Percentiles rank a stretch among this genome's conserved stretches.
phyloP scores from a whole-genome alignment of 495 filamentous ascomycete species.

The Choiromyces venosus region DNA sequence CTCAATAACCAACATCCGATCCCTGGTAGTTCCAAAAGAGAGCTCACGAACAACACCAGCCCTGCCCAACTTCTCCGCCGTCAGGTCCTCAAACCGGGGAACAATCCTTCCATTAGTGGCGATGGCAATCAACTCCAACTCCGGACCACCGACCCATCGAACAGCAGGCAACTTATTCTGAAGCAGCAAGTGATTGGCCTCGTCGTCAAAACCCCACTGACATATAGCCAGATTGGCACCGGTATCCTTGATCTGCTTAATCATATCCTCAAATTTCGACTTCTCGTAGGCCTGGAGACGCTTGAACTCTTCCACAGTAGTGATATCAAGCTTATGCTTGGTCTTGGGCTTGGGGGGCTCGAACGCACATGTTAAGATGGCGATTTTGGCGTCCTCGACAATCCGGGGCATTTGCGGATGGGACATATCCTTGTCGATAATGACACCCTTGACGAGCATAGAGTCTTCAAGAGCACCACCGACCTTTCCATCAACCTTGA shows the following conservation, averaged over 20 bases:
- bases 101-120: slow-evolving; percentile 97
- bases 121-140: slow-evolving; percentile 98
- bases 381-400: slow-evolving; percentile 89
- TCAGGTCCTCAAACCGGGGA: slow-evolving; percentile 92
- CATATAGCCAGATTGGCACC: slow-evolving; percentile 97
- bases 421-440: slow-evolving; percentile 99
- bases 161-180: slow-evolving; percentile 96
- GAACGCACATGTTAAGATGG: slow-evolving; percentile 95
- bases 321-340: slow-evolving; percentile 99
- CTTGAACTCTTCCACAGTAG: slow-evolving; percentile 94
- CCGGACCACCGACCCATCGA: slow-evolving; percentile 94
- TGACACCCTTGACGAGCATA: slow-evolving; percentile 90
- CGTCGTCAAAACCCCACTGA: slow-evolving; percentile 99
- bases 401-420: slow-evolving; percentile 98
- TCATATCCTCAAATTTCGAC: slow-evolving; percentile 97
- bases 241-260: slow-evolving; percentile 92
- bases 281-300: slow-evolving; percentile 90
- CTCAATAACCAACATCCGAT: slow-evolving; percentile 99
- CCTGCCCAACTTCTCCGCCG: slow-evolving; percentile 77
- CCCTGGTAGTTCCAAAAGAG: slow-evolving; percentile 92
- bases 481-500: slow-evolving; percentile 98
- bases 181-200: slow-evolving; percentile 93
- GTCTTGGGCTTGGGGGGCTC: slow-evolving; percentile 99
- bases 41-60: slow-evolving; percentile 91
- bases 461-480: slow-evolving; percentile 93